Percentiles rank a stretch among this genome's conserved stretches.
phyloP scores from a whole-genome alignment of 768 basidiomycete species.

The Hypholoma fasciculare region DNA sequence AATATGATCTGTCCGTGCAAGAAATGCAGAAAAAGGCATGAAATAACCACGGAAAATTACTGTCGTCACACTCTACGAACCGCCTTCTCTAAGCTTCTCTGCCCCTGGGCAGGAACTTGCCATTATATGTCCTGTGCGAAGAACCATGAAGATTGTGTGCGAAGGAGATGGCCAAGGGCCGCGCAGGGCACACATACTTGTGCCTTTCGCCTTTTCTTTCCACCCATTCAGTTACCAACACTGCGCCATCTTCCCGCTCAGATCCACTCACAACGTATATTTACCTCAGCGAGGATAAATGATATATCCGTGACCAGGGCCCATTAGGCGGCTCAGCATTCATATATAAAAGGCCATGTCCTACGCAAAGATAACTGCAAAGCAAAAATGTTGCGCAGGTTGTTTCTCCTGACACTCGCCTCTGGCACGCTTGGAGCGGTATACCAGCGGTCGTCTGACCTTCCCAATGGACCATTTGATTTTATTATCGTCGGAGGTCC shows the following conservation, averaged over 20 bases:
- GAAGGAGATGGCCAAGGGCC: too few relatives aligned
- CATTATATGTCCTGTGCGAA: too few relatives aligned
- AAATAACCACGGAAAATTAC: neutral
- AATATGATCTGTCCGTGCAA: neutral
- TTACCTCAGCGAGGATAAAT: slow-evolving; percentile 1
- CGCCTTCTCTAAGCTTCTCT: neutral
- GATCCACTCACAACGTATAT: neutral
- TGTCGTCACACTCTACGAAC: neutral
- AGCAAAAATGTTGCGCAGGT: neutral
- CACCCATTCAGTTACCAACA: slow-evolving; percentile 2
- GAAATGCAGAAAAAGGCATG: neutral
- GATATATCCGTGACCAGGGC: slow-evolving; percentile 2
- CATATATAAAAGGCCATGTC: neutral
- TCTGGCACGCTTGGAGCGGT: neutral
- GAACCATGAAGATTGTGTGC: too few relatives aligned
- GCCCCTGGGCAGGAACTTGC: neutral
- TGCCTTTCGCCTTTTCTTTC: neutral
- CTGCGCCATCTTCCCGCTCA: neutral
- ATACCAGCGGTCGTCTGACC: neutral
- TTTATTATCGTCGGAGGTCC: slow-evolving; percentile 16
- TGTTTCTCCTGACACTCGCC: neutral
- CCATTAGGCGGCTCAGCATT: slow-evolving; percentile 1
- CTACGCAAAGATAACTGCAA: neutral
- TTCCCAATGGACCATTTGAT: slow-evolving; percentile 9
- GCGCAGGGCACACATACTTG: too few relatives aligned